Evolutionary conservation across 2,329 filamentous ascomycete genomes (phyloP), one percentile per base, ranked within the genome.

Genomic region (Truncatella angustata): DNA sequence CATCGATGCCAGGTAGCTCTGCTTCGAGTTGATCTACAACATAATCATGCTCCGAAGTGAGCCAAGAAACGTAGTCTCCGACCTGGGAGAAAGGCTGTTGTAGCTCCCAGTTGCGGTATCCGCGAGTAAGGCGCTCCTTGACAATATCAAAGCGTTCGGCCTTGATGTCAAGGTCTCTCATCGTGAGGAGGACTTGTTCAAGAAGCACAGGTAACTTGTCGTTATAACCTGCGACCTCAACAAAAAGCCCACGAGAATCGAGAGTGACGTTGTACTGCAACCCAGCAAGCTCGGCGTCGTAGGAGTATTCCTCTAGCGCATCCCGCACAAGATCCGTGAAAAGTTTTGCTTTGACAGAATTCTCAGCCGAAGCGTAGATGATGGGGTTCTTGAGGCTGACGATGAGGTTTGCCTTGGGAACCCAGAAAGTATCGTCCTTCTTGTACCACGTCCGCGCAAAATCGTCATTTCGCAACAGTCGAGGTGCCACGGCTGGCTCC

Each of bases 391-490:
- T 84, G 58, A 95, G 79, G 60, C 86, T 90, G 57, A 96, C 83
- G 58, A 91, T 82, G 16, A 97, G 76, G 54, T 91, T 94, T 3
- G 90, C 94, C 69, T 96, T 96, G 7, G 94, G 94, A 9, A 97
- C 94, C 92, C 93, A 97, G 71, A 97, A 99, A 0, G 87, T 91
- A 62, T 99, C 94, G 63, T 99, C 94, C 72, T 97, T 97, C 77
- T 99, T 99, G 77, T 86, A 97, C 94, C 94, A 99, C 3, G 90
- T 87, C 26, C 92, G 85, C 1, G 90, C 85, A 30, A 85, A 75
- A 5, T 86, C 79, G 59, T 97, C 93, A 61, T 96, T 91, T 59
- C 92, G 86, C 56, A 99, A 87, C 21, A 99, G 77, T 55, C 86
- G 87, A 0, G 94, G 94, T 1, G 84, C 78, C 51, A 88, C 80